Base-by-base conservation (phyloP, 176 grass and related monocot genomes). In the Musa itinerans region DNA sequence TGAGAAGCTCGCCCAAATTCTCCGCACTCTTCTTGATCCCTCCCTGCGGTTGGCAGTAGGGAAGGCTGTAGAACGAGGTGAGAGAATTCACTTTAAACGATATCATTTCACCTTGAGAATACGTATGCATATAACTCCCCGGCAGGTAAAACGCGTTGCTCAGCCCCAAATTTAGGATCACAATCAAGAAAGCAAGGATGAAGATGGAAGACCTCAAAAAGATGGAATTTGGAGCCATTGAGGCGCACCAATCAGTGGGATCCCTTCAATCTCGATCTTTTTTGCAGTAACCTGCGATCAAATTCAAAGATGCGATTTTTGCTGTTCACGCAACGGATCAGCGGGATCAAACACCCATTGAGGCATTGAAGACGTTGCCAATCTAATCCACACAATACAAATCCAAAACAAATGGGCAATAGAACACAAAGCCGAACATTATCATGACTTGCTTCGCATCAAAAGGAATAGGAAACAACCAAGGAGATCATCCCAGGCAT, bases 1-100 rank as follows among this genome's bases (percentile, higher is more conserved):
- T 69, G 7, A 69, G 43, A 50, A 69, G 67, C 67, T 69, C 67
- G 16, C 67, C 67, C 43, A 69, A 50, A 69, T 69, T 69, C 34
- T 69, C 67, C 17, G 67, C 24, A 50, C 67, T 69, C 34, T 70
- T 70, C 68, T 70, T 51, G 43, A 70, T 70, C 68, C 68, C 34
- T 50, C 68, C 68, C 68, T 50, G 43, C 43, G 29, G 68, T 11
- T 17, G 16, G 68, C 68, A 70, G 68, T 20, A 70, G 43, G 43
- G 68, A 11, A 70, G 68, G 12, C 43, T 70, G 29, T 70, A 70
- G 68, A 70, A 70, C 29, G 68, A 70, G 50, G 68, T 51, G 43
- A 70, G 68, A 15, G 68, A 70, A 12, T 51, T 70, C 68, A 70
- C 68, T 43, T 51, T 70, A 6, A 19, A 15, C 16, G 16, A 50